Percentiles rank a stretch among this genome's conserved stretches.
phyloP scores from a whole-genome alignment of 2,329 filamentous ascomycete species.

The Aspergillus fischeri region DNA sequence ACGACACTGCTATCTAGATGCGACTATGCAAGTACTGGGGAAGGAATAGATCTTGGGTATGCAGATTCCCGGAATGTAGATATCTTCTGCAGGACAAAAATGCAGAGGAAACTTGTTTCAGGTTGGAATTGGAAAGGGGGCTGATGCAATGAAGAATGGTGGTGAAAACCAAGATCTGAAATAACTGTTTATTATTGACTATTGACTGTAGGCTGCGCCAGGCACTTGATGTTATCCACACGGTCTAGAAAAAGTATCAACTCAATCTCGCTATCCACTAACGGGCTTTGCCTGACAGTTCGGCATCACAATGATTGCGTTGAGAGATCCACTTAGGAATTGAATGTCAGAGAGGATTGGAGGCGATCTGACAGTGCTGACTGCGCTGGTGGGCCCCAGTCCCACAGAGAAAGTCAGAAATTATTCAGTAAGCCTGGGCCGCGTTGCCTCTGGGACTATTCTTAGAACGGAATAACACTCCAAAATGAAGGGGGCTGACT shows the following conservation, averaged over 20 bases:
- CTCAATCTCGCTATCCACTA: background rate
- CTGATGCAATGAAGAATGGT: background rate
- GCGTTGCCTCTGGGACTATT: constrained; percentile 14
- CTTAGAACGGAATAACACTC: constrained; percentile 9
- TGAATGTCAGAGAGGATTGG: constrained; percentile 6
- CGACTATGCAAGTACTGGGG: background rate
- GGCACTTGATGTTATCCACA: background rate
- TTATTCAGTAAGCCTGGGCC: constrained; percentile 4
- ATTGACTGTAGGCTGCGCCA: background rate
- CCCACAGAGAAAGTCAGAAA: background rate
- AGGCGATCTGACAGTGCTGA: constrained; percentile 6
- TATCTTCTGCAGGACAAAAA: background rate
- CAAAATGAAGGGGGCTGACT: background rate
- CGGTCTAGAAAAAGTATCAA: background rate
- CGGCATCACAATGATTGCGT: background rate
- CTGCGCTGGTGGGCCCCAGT: background rate
- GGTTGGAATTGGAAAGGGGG: background rate
- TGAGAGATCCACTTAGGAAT: background rate
- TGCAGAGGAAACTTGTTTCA: background rate
- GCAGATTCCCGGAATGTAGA: background rate
- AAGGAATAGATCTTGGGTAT: background rate
- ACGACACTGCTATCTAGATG: background rate
- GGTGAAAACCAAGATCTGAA: background rate
- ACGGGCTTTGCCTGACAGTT: background rate
- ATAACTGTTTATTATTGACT: background rate